These are phyloP conservation scores for Cyclostephanos tholiformis DNA, from an alignment of 108 stramenopile genomes.

Conservation along the genomic window DNA sequence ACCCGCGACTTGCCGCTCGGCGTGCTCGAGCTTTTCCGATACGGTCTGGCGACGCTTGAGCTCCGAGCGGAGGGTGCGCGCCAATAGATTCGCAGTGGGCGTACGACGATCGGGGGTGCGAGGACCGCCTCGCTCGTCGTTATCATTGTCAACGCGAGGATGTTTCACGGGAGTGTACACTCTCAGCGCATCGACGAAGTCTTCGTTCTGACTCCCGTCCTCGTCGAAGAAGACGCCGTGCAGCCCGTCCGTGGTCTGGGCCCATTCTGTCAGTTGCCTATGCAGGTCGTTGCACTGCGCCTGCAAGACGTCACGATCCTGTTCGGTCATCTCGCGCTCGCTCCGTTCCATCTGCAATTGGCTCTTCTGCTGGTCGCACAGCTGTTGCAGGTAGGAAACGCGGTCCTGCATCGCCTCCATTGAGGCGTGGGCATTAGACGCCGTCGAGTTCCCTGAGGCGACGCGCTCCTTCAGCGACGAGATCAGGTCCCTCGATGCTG, in stretches of 20 bases:
- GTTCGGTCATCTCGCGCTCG: conserved; percentile 36
- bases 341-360: conserved; percentile 23
- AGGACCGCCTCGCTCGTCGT: not conserved
- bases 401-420: conserved; percentile 30
- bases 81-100: conserved; percentile 37
- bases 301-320: conserved; percentile 39
- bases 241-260: conserved; percentile 13
- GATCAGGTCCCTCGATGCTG: conserved; percentile 28
- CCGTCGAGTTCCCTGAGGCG: conserved; percentile 6
- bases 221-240: conserved; percentile 17
- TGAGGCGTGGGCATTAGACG: conserved; percentile 22
- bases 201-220: conserved; percentile 18
- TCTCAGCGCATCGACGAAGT: conserved; percentile 19
- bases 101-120: not conserved
- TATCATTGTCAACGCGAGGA: not conserved
- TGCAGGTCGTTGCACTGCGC: conserved; percentile 31
- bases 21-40: conserved; percentile 16
- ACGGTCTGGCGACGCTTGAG: conserved; percentile 29
- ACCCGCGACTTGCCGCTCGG: conserved; percentile 15
- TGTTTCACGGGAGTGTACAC: conserved; percentile 31
- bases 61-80: conserved; percentile 39
- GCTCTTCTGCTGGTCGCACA: conserved; percentile 29
- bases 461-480: conserved; percentile 31
- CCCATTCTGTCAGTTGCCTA: conserved; percentile 28
- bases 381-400: conserved; percentile 28